Conservation (phyloP, 2,329 filamentous ascomycete species). For the Sclerotinia minor region DNA sequence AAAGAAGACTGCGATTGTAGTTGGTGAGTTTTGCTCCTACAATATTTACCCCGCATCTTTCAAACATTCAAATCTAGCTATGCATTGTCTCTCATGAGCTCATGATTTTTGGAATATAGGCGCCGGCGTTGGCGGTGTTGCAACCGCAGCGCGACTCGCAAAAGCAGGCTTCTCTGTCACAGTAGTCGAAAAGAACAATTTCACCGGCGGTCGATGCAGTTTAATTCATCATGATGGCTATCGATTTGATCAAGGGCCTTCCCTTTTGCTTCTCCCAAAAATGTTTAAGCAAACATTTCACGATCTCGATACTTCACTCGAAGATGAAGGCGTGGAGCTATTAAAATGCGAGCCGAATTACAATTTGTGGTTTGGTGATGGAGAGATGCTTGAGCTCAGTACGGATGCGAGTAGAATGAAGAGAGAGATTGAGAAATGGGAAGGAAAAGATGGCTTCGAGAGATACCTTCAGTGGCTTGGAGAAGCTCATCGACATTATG, state of each 20-base stretch:
- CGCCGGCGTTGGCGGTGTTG: constrained; percentile 69
- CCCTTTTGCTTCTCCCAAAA: constrained; percentile 68
- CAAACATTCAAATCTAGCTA: not conserved
- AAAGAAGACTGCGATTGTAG: constrained; percentile 52
- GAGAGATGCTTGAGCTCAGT: constrained; percentile 61
- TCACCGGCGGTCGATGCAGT: constrained; percentile 70
- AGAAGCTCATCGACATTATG: constrained; percentile 70
- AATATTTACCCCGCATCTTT: constrained; percentile 6
- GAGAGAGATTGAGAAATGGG: constrained; percentile 67
- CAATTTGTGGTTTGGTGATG: constrained; percentile 71
- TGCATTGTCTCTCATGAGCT: constrained; percentile 4
- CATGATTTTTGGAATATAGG: constrained; percentile 46
- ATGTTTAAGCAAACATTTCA: constrained; percentile 69
- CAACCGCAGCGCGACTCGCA: constrained; percentile 69
- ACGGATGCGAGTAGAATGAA: constrained; percentile 74
- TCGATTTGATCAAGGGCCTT: constrained; percentile 76
- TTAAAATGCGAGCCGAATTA: constrained; percentile 76
- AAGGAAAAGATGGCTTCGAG: constrained; percentile 69
- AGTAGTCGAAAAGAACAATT: constrained; percentile 74
- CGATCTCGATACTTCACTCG: constrained; percentile 66
- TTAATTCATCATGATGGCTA: constrained; percentile 61
- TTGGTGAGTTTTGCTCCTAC: constrained; percentile 46
- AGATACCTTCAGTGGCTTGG: constrained; percentile 66
- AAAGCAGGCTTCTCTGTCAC: constrained; percentile 71
- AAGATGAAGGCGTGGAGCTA: constrained; percentile 65